Base-by-base conservation (phyloP, 2,329 filamentous ascomycete species). In the Diaporthe amygdali region DNA sequence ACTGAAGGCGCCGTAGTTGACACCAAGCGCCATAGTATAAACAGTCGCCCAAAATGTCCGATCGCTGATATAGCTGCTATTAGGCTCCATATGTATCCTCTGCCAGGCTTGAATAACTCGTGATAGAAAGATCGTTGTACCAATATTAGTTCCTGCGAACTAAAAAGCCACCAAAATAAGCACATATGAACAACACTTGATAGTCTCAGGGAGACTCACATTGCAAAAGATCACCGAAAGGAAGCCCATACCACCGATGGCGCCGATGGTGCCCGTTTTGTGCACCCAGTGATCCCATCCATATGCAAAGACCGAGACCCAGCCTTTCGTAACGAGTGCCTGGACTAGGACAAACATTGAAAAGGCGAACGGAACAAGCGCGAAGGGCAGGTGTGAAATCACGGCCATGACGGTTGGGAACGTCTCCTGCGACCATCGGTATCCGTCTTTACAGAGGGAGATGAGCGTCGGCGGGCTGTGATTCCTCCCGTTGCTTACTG, bases 81-180 rank as follows among this genome's bases (percentile, higher is more conserved):
- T 12, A 15, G 52, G 49, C 83, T 86, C 0, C 74, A 72, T 0
- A 76, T 68, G 74, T 91, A 89, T 49, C 94, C 92, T 2, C 81
- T 76, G 73, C 92, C 92, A 94, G 0, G 88, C 82, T 77, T 94
- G 92, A 14, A 94, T 88, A 7, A 94, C 87, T 3, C 92, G 90
- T 9, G 88, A 93, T 1, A 94, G 84, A 0, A 94, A 87, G 76
- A 94, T 94, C 0, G 92, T 92, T 0, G 92, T 93, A 41, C 92
- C 92, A 66, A 94, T 94, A 74, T 94, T 94, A 2, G 92, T 94
- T 22, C 92, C 92, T 0, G 92, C 91, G 75, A 94, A 94, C 91
- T 94, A 72, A 51, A 10, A 8, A 8, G 3, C 17, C 52, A 88
- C 82, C 92, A 93, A 1, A 91, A 91, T 72, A 92, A 93, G 15